Percentiles rank a stretch among this genome's conserved stretches.
Conservation (phyloP, 2,329 filamentous ascomycete genomes). For the Pyrenophora tritici-repentis region DNA sequence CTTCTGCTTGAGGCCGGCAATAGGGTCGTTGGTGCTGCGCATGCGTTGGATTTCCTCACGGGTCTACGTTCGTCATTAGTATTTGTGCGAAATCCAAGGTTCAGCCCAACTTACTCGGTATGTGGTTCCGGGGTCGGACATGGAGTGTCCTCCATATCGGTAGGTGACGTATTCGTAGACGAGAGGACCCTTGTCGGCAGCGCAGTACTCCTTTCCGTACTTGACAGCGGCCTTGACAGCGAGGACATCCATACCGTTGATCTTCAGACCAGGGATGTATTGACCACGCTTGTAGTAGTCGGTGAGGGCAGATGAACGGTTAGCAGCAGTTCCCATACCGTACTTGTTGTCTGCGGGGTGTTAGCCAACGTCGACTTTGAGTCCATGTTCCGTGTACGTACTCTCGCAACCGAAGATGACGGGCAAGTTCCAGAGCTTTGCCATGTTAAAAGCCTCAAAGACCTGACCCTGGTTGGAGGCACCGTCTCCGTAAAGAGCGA, state of each 20-base stretch:
- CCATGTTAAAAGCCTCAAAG: constrained; percentile 99
- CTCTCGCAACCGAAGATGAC: constrained; percentile 98
- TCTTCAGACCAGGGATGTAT: constrained; percentile 98
- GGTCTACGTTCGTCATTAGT: constrained; percentile 56
- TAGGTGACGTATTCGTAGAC: constrained; percentile 99
- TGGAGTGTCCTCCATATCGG: constrained; percentile 98
- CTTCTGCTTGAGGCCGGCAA: constrained; percentile 97
- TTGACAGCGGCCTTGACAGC: constrained; percentile 95
- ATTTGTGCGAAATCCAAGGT: background rate
- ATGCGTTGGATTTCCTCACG: constrained; percentile 99
- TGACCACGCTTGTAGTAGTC: constrained; percentile 99
- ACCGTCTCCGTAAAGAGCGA: constrained; percentile 96
- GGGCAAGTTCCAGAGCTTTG: constrained; percentile 97
- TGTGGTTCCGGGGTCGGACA: constrained; percentile 99
- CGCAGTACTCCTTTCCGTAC: constrained; percentile 88
- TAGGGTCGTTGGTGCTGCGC: constrained; percentile 98
- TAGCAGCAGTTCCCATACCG: constrained; percentile 97
- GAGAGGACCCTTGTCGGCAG: constrained; percentile 83
- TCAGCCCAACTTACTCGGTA: constrained; percentile 66
- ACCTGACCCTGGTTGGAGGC: constrained; percentile 99
- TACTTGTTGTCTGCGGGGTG: constrained; percentile 92
- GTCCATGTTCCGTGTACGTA: constrained; percentile 56
- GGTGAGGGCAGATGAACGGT: constrained; percentile 91
- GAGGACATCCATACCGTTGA: constrained; percentile 99
- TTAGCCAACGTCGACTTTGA: constrained; percentile 21